Evolutionary conservation across 345 rosid species (phyloP).

Genomic region (Euphorbia lathyris): DNA sequence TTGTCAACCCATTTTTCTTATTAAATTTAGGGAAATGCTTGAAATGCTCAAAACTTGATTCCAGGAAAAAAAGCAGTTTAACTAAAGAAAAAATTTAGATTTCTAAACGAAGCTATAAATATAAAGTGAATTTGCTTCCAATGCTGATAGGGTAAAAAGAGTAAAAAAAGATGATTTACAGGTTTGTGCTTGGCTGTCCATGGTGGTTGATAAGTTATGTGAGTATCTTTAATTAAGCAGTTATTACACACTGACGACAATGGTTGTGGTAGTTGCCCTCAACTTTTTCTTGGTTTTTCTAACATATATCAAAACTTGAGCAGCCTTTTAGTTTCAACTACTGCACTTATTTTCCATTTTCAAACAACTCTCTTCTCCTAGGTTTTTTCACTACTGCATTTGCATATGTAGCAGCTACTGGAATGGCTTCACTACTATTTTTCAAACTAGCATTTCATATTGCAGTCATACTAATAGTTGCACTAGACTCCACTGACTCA

Average conservation of each 20-base stretch:
- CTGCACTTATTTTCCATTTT: background rate
- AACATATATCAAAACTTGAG: slow-evolving; percentile 2
- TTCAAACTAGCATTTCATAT: slow-evolving; percentile 17
- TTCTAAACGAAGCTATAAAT: background rate
- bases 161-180: background rate
- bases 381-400: slow-evolving; percentile 1
- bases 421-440: slow-evolving; percentile 29
- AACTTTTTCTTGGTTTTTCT: slow-evolving; percentile 8
- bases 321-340: slow-evolving; percentile 13
- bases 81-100: background rate
- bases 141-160: background rate
- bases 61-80: too few species aligned
- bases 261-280: slow-evolving; percentile 37
- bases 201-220: slow-evolving; percentile 31
- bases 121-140: background rate
- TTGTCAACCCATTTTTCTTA: background rate
- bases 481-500: slow-evolving; percentile 28
- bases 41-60: background rate
- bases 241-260: slow-evolving; percentile 44
- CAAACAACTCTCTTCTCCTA: slow-evolving; percentile 2
- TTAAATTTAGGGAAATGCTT: background rate
- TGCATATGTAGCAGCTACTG: slow-evolving; percentile 12
- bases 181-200: slow-evolving; percentile 16
- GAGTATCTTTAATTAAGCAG: slow-evolving; percentile 37
- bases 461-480: slow-evolving; percentile 27